These are phyloP conservation scores for Trichaptum fuscoviolaceum DNA, from an alignment of 768 basidiomycete genomes.

Conservation along the genomic window DNA sequence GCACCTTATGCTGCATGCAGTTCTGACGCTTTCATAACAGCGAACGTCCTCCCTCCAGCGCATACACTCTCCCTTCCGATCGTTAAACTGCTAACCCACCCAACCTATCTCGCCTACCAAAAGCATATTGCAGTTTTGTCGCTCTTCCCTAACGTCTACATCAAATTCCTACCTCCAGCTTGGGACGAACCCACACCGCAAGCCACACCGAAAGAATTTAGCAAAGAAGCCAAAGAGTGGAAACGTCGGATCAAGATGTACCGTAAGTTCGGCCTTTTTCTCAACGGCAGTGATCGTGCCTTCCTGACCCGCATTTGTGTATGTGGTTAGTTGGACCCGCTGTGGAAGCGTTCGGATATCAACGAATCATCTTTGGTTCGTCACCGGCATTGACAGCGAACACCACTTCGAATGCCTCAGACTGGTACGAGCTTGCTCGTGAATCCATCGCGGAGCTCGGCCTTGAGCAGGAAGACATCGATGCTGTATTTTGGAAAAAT, in stretches of 20 bases:
- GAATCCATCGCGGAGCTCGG: conserved; percentile 77
- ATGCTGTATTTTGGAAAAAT: conserved; percentile 64
- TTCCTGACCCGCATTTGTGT: not conserved
- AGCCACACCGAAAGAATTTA: conserved; percentile 33
- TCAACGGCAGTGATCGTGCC: not conserved
- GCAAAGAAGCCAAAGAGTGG: conserved; percentile 51
- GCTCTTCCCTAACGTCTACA: conserved; percentile 60
- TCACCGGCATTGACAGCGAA: conserved; percentile 53
- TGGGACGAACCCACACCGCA: conserved; percentile 58
- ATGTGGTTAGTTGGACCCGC: conserved; percentile 64
- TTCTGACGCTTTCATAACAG: conserved; percentile 31
- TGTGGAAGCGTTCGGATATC: conserved; percentile 79
- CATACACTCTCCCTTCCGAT: conserved; percentile 66
- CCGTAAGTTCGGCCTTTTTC: conserved; percentile 14
- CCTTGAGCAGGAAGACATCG: conserved; percentile 69
- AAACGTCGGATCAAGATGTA: conserved; percentile 25
- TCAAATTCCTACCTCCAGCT: conserved; percentile 73
- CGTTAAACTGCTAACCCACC: conserved; percentile 75
- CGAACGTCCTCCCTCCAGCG: conserved; percentile 76
- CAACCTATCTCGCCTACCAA: conserved; percentile 68
- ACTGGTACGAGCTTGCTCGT: conserved; percentile 80
- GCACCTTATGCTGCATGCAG: not conserved
- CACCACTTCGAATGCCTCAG: conserved; percentile 45
- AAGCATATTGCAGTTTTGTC: conserved; percentile 67
- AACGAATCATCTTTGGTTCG: conserved; percentile 80